phyloP scores from a whole-genome alignment of 2,329 filamentous ascomycete species.

The Colletotrichum plurivorum region DNA sequence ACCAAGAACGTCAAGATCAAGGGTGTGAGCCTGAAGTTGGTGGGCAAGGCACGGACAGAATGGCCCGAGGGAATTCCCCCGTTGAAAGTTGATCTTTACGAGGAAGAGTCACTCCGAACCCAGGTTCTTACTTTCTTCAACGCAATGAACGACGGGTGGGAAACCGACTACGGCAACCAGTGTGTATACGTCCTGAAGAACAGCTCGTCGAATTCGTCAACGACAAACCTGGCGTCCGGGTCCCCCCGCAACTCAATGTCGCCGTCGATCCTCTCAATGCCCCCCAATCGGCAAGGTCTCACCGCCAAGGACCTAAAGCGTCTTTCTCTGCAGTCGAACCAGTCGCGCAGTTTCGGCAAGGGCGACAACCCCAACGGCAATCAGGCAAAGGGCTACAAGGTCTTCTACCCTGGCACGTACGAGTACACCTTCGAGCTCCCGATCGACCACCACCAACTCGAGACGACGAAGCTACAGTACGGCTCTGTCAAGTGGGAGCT shows the following conservation, averaged over 20 bases:
- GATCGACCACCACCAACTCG: conserved; percentile 88
- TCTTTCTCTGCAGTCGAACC: conserved; percentile 83
- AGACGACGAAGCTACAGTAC: conserved; percentile 89
- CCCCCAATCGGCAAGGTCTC: conserved; percentile 48
- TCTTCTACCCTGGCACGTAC: conserved; percentile 82
- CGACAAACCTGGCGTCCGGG: conserved; percentile 45
- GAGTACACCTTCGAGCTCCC: conserved; percentile 86
- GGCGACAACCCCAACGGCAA: conserved; percentile 75
- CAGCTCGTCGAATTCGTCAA: conserved; percentile 52
- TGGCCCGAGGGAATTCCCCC: conserved; percentile 98
- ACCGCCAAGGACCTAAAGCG: conserved; percentile 71
- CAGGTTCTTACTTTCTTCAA: conserved; percentile 96
- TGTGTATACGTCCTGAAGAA: conserved; percentile 68
- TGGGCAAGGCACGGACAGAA: conserved; percentile 88
- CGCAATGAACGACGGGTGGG: conserved; percentile 73
- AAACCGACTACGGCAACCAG: conserved; percentile 74
- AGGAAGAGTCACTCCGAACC: conserved; percentile 88
- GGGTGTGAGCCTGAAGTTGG: conserved; percentile 87
- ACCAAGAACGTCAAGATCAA: conserved; percentile 95
- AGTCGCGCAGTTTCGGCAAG: conserved; percentile 88
- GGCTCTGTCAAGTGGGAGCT: conserved; percentile 91
- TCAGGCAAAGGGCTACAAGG: conserved; percentile 82
- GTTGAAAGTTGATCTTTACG: conserved; percentile 84
- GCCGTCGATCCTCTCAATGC: conserved; percentile 43
- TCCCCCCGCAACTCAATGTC: conserved; percentile 38